These are phyloP conservation scores for Leccinum subatratum DNA, from an alignment of 1,284 basidiomycete species.

Conservation along the genomic window DNA sequence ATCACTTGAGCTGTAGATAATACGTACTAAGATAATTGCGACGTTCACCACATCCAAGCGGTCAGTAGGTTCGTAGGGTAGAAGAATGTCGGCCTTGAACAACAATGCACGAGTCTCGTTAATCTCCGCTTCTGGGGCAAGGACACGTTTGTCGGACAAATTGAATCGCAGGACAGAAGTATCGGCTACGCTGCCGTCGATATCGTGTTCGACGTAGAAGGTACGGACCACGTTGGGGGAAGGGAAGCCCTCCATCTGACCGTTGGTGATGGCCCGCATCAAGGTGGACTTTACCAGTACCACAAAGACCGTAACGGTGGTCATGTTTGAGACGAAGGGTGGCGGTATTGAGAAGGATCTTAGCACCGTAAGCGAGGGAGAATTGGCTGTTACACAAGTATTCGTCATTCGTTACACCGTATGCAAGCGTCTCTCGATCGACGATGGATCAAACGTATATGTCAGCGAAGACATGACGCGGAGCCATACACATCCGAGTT, in stretches of 20 bases:
- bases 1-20: constrained; percentile 13
- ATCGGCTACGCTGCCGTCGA: constrained; percentile 91
- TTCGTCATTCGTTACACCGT: constrained; percentile 43
- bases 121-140: constrained; percentile 67
- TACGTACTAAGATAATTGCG: constrained; percentile 76
- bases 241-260: constrained; percentile 97
- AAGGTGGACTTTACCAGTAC: constrained; percentile 98
- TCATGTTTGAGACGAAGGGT: constrained; percentile 96
- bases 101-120: constrained; percentile 90
- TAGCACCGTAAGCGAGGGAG: constrained; percentile 97
- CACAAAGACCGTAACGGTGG: constrained; percentile 96
- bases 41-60: constrained; percentile 97
- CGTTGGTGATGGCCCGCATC: constrained; percentile 95
- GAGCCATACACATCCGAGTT: constrained; percentile 26
- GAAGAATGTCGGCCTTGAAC: constrained; percentile 96
- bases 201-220: constrained; percentile 99
- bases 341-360: constrained; percentile 96
- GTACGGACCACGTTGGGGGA: constrained; percentile 93
- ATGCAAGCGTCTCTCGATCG: constrained; percentile 27
- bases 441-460: constrained; percentile 30
- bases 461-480: constrained; percentile 31
- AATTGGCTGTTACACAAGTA: constrained; percentile 98
- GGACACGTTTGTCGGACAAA: constrained; percentile 79
- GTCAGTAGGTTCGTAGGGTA: constrained; percentile 98
- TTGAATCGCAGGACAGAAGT: constrained; percentile 91